These are phyloP conservation scores for Pichia cabralensis DNA, from an alignment of 805 yeast genomes.

Conservation along the genomic window DNA sequence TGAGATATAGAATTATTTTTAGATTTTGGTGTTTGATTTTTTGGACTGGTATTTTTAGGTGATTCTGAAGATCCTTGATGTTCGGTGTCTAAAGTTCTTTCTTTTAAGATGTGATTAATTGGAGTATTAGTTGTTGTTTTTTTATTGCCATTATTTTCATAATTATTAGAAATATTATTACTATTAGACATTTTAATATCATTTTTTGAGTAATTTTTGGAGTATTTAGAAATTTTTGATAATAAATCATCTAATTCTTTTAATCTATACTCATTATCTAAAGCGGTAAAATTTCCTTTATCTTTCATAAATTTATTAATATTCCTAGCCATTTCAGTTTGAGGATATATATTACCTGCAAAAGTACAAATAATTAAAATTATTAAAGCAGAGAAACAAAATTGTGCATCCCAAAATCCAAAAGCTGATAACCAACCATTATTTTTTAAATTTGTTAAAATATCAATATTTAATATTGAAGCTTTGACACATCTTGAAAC, in stretches of 20 bases:
- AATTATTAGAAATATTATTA: background rate
- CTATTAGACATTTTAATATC: background rate
- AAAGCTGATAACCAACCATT: conserved; percentile 24
- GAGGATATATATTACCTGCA: conserved; percentile 15
- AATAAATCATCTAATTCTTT: conserved; percentile 15
- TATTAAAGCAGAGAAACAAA: conserved; percentile 22
- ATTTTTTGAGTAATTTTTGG: background rate
- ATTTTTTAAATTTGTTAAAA: conserved; percentile 11
- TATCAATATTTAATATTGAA: conserved; percentile 8
- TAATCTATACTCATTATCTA: conserved; percentile 22
- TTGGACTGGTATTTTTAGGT: too few species aligned
- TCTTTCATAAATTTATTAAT: conserved; percentile 17
- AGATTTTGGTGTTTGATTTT: too few species aligned
- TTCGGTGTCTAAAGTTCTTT: too few species aligned
- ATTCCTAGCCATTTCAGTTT: conserved; percentile 16
- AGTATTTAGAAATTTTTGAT: conserved; percentile 4
- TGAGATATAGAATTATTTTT: too few species aligned
- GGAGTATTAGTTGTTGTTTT: background rate
- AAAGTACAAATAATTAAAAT: conserved; percentile 19
- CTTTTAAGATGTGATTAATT: too few species aligned
- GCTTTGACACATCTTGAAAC: conserved; percentile 22
- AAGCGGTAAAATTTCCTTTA: conserved; percentile 24
- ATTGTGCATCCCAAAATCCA: conserved; percentile 28
- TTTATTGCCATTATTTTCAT: background rate
- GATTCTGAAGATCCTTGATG: too few species aligned